A percentile compares a stretch with the other conserved stretches of the same genome.
Evolutionary conservation across 2,329 filamentous ascomycete genomes (phyloP).

Genomic region (Colletotrichum chrysophilum): DNA sequence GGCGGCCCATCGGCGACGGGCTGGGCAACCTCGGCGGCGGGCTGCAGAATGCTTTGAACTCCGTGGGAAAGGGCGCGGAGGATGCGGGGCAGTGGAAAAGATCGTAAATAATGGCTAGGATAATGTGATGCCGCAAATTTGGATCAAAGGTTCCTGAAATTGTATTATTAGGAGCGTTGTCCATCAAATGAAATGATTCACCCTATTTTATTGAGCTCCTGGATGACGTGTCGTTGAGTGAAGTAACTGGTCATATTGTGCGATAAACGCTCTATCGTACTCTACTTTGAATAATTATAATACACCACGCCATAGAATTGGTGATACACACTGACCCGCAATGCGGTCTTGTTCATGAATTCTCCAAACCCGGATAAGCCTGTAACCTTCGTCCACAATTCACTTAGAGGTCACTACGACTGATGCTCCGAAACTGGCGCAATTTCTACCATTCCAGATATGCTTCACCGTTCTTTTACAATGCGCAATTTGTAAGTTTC

Average conservation of each 20-base stretch:
- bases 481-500: slow-evolving; percentile 48
- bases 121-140: neutral
- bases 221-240: neutral
- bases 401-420: too few relatives aligned
- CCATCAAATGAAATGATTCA: neutral
- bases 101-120: neutral
- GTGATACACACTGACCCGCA: neutral
- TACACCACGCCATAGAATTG: neutral
- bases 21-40: slow-evolving; percentile 58
- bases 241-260: too few relatives aligned
- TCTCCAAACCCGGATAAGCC: neutral
- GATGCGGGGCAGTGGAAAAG: slow-evolving; percentile 63
- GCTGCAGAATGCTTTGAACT: slow-evolving; percentile 53
- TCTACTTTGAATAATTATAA: too few relatives aligned
- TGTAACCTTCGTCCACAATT: neutral
- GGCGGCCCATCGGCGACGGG: slow-evolving; percentile 60
- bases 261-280: too few relatives aligned
- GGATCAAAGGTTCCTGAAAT: neutral
- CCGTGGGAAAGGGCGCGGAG: slow-evolving; percentile 59
- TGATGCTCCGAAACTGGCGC: too few relatives aligned
- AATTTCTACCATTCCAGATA: neutral
- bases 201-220: too few relatives aligned
- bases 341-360: neutral
- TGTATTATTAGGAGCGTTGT: neutral
- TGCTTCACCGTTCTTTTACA: neutral